These are phyloP conservation scores for Micromonas pusilla DNA, from an alignment of 139 green algal species.

Conservation along the genomic window DNA sequence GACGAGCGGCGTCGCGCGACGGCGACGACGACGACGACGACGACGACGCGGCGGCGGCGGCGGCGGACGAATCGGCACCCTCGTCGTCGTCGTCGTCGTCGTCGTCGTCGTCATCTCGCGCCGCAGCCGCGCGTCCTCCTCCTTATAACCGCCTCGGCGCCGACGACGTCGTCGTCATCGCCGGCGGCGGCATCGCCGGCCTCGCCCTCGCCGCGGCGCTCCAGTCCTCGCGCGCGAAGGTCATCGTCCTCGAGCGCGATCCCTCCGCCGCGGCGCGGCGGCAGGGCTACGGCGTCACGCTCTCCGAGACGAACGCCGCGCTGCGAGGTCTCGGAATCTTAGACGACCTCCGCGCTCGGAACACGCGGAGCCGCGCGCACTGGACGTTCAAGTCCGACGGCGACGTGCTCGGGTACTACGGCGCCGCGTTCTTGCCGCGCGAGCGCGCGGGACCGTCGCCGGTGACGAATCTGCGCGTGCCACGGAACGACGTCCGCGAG, in stretches of 20 bases:
- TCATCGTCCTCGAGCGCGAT: neutral
- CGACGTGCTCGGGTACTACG: conserved; percentile 16
- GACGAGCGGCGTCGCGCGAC: too few relatives aligned
- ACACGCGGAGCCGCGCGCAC: neutral
- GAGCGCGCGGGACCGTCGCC: neutral
- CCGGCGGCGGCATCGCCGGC: conserved; percentile 21
- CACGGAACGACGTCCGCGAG: conserved; percentile 13
- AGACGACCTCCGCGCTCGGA: neutral
- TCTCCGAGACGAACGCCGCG: conserved; percentile 14
- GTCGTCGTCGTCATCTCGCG: too few relatives aligned
- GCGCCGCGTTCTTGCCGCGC: neutral
- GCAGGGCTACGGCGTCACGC: conserved; percentile 23
- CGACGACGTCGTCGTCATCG: neutral
- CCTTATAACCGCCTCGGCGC: neutral
- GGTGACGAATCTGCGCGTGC: conserved; percentile 20
- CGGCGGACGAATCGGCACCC: too few relatives aligned
- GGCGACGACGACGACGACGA: too few relatives aligned
- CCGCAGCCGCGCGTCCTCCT: too few relatives aligned
- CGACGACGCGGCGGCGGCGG: too few relatives aligned
- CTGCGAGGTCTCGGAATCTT: neutral
- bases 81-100: too few relatives aligned
- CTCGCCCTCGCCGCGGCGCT: conserved; percentile 7
- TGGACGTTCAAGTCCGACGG: conserved; percentile 5
- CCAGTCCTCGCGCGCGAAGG: neutral
- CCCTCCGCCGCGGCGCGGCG: neutral